phyloP scores from a whole-genome alignment of 495 filamentous ascomycete genomes.

The Thermothielavioides terrestris region DNA sequence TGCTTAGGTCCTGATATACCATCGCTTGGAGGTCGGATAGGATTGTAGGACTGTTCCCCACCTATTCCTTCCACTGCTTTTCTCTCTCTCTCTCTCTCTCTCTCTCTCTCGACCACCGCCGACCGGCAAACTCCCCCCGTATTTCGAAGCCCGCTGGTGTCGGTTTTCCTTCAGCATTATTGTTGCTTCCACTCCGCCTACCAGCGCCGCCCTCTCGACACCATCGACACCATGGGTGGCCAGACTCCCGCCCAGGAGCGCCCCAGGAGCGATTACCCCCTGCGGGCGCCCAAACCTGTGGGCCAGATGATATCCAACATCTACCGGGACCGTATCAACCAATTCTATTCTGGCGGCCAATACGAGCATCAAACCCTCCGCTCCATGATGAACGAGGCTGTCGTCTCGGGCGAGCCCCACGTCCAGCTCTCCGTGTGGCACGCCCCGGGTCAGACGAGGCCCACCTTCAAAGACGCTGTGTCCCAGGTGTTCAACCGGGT shows the following conservation, averaged over 20 bases:
- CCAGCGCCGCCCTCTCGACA: too few relatives aligned
- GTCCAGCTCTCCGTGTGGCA: constrained; percentile 85
- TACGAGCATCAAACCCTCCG: constrained; percentile 72
- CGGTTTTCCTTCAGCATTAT: too few relatives aligned
- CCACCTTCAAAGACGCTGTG: constrained; percentile 83
- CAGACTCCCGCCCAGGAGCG: constrained; percentile 21
- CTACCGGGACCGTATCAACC: constrained; percentile 73
- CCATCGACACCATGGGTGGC: constrained; percentile 20
- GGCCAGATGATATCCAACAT: constrained; percentile 82
- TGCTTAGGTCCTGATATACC: too few relatives aligned
- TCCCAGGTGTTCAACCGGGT: constrained; percentile 71
- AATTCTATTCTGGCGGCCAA: constrained; percentile 74
- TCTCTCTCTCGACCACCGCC: too few relatives aligned
- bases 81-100: too few relatives aligned
- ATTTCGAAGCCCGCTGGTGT: too few relatives aligned
- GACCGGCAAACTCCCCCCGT: too few relatives aligned
- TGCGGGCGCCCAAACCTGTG: constrained; percentile 40
- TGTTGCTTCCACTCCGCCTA: too few relatives aligned
- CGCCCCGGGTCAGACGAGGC: constrained; percentile 66
- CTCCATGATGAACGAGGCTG: constrained; percentile 68
- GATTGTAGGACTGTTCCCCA: background rate
- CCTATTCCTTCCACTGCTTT: too few relatives aligned
- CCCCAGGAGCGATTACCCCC: constrained; percentile 36
- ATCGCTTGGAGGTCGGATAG: too few relatives aligned
- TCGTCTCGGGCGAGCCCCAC: constrained; percentile 59